Conservation (phyloP, 345 rosid species). For the Hibiscus tridactylites region DNA sequence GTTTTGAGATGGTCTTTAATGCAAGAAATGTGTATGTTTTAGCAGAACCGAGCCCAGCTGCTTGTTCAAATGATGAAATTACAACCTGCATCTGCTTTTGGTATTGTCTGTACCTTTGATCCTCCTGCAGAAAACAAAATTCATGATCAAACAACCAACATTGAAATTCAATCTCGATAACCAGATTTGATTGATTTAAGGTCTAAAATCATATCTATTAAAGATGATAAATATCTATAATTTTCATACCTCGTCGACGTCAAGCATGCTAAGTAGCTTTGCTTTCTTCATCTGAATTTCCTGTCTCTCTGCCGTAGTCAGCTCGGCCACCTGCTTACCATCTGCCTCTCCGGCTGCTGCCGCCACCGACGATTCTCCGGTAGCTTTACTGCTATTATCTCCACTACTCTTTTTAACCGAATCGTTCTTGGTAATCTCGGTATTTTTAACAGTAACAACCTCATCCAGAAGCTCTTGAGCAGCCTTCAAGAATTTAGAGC, state of each 20-base stretch:
- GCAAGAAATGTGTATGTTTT: constrained; percentile 90
- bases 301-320: constrained; percentile 79
- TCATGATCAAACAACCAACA: not conserved
- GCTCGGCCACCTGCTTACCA: constrained; percentile 50
- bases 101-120: constrained; percentile 92
- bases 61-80: constrained; percentile 80
- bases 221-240: not conserved
- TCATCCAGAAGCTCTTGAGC: constrained; percentile 90
- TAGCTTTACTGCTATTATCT: constrained; percentile 22
- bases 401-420: constrained; percentile 37
- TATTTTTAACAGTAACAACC: constrained; percentile 68
- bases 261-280: constrained; percentile 80
- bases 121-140: constrained; percentile 47
- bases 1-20: constrained; percentile 85
- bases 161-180: not conserved
- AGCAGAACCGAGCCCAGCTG: constrained; percentile 77
- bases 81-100: constrained; percentile 94
- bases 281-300: constrained; percentile 99
- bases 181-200: not conserved
- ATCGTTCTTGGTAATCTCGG: constrained; percentile 24
- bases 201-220: not conserved
- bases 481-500: constrained; percentile 94
- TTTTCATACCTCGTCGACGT: constrained; percentile 67
- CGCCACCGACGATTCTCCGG: constrained; percentile 47
- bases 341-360: constrained; percentile 37